Conservation (phyloP, 345 rosid species). For the thale cress (Arabidopsis thaliana) region DNA sequence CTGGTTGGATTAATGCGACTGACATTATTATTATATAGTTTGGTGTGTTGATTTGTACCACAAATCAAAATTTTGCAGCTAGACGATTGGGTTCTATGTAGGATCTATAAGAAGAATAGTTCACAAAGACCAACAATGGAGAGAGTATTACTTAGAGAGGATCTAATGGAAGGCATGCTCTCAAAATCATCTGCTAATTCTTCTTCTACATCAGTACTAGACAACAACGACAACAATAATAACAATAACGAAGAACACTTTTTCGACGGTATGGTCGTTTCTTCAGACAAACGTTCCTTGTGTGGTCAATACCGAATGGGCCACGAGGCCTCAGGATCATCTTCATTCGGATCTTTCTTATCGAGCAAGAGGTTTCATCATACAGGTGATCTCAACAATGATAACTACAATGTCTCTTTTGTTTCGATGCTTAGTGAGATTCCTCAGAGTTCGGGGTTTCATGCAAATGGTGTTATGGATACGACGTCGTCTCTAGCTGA, state of each 20-base stretch:
- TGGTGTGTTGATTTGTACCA: neutral
- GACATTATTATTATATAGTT: neutral
- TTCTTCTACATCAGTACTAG: slow-evolving; percentile 50
- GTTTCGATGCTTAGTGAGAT: slow-evolving; percentile 65
- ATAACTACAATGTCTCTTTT: slow-evolving; percentile 55
- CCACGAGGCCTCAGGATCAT: slow-evolving; percentile 38
- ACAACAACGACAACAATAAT: slow-evolving; percentile 51
- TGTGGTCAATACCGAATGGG: slow-evolving; percentile 52
- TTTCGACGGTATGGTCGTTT: slow-evolving; percentile 58
- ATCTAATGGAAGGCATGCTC: slow-evolving; percentile 56
- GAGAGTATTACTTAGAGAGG: slow-evolving; percentile 48
- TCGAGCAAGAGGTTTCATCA: slow-evolving; percentile 57
- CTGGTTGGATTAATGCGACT: neutral
- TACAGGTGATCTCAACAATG: slow-evolving; percentile 54
- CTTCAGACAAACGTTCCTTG: slow-evolving; percentile 44
- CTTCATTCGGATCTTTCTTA: slow-evolving; percentile 46
- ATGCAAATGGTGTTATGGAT: slow-evolving; percentile 51
- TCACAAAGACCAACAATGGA: slow-evolving; percentile 61
- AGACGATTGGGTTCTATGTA: slow-evolving; percentile 81
- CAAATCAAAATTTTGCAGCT: slow-evolving; percentile 46
- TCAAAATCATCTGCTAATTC: slow-evolving; percentile 48
- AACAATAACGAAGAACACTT: slow-evolving; percentile 55
- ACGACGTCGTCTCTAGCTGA: slow-evolving; percentile 49
- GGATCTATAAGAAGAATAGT: slow-evolving; percentile 70
- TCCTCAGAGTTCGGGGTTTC: slow-evolving; percentile 58